phyloP scores from a whole-genome alignment of 2,329 filamentous ascomycete species.

The Colletotrichum musicola region DNA sequence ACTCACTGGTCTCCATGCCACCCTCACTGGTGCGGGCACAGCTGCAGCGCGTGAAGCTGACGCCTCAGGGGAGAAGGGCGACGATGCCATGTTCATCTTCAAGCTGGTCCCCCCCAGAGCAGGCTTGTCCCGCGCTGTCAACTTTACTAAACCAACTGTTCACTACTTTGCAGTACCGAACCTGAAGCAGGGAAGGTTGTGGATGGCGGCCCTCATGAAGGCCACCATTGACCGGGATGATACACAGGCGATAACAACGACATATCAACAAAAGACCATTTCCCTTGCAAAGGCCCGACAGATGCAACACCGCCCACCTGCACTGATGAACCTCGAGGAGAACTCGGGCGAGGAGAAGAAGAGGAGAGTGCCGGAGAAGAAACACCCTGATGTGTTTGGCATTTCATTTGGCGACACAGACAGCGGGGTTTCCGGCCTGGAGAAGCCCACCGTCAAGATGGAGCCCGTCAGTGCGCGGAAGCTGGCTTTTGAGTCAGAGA shows the following conservation, averaged over 20 bases:
- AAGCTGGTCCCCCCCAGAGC: constrained; percentile 93
- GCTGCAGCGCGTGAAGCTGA: constrained; percentile 67
- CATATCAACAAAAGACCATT: constrained; percentile 97
- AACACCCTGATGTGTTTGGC: constrained; percentile 55
- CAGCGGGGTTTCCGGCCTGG: constrained; percentile 57
- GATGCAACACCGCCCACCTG: constrained; percentile 90
- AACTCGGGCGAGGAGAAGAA: constrained; percentile 44
- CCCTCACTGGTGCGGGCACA: constrained; percentile 87
- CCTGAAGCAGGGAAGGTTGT: constrained; percentile 86
- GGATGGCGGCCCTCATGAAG: constrained; percentile 99
- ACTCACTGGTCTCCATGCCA: constrained; percentile 90
- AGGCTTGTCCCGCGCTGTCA: constrained; percentile 89
- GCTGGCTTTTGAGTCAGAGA: constrained; percentile 45
- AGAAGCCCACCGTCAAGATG: constrained; percentile 50
- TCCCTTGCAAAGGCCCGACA: constrained; percentile 88
- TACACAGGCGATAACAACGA: constrained; percentile 83
- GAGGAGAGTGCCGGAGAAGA: constrained; percentile 43
- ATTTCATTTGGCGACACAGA: constrained; percentile 58
- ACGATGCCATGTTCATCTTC: constrained; percentile 92
- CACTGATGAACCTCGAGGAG: constrained; percentile 80
- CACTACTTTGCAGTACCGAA: constrained; percentile 98
- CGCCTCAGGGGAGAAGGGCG: constrained; percentile 59
- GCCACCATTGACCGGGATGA: constrained; percentile 96
- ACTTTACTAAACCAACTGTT: constrained; percentile 96
- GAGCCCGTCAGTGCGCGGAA: constrained; percentile 47